phyloP scores from a whole-genome alignment of 768 basidiomycete genomes.

The Termitomyces sp. region DNA sequence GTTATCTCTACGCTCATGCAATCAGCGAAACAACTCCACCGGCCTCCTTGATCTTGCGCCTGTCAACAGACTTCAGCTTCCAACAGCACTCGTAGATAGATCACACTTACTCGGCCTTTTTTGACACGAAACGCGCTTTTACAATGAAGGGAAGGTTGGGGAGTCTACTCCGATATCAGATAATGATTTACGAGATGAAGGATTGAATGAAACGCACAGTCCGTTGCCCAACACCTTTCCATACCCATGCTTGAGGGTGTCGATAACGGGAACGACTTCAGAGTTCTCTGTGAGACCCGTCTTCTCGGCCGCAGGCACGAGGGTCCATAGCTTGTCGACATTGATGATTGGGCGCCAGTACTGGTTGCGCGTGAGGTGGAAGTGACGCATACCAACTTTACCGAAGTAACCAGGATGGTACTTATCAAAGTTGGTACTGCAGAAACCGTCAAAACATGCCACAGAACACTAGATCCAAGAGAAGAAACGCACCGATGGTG shows the following conservation, averaged over 20 bases:
- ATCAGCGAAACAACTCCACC: slow-evolving; percentile 92
- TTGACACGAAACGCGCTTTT: slow-evolving; percentile 94
- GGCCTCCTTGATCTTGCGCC: slow-evolving; percentile 83
- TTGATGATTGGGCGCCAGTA: slow-evolving; percentile 97
- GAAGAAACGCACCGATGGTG: slow-evolving; percentile 83
- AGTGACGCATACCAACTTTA: slow-evolving; percentile 99
- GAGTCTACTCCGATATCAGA: slow-evolving; percentile 40
- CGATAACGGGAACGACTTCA: slow-evolving; percentile 91
- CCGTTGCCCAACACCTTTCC: slow-evolving; percentile 96
- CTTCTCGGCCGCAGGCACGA: slow-evolving; percentile 85
- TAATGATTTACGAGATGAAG: not conserved
- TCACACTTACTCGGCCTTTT: slow-evolving; percentile 65
- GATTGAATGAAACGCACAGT: slow-evolving; percentile 43
- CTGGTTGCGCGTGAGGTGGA: slow-evolving; percentile 89
- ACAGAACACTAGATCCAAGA: not conserved
- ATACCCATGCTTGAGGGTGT: slow-evolving; percentile 79
- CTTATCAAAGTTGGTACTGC: slow-evolving; percentile 94
- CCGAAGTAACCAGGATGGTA: slow-evolving; percentile 99
- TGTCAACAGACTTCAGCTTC: slow-evolving; percentile 14
- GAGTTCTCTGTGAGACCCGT: slow-evolving; percentile 66
- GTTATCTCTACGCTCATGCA: slow-evolving; percentile 52
- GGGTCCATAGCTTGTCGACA: slow-evolving; percentile 94
- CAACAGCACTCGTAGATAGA: not conserved
- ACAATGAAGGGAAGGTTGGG: slow-evolving; percentile 94
- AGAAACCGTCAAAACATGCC: slow-evolving; percentile 1